Evolutionary conservation across 2,329 filamentous ascomycete genomes (phyloP), one percentile per base, ranked within the genome.

Genomic region (Ascochyta rabiei): DNA sequence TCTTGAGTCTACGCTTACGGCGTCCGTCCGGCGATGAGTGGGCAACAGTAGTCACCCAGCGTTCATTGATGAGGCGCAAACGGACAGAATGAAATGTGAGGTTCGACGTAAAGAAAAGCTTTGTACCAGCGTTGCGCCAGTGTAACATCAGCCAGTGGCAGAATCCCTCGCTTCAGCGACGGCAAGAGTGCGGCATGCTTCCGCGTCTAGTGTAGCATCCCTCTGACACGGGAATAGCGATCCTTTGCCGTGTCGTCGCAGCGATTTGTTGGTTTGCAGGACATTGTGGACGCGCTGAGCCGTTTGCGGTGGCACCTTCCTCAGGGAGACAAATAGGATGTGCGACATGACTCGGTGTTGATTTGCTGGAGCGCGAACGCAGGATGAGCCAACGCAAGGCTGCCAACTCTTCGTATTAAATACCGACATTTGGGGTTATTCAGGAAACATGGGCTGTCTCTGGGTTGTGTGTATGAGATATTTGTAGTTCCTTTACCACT

Each of bases 91-190:
- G 26, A 18, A 13, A 13, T 23, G 39, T 12, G 19, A 21, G 37
- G 15, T 16, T 33, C 40, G 19, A 50, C 15, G 46, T 42, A 30
- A 8, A 19, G 19, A 46, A 38, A 55, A 42, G 52, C 41, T 47
- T 55, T 18, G 46, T 46, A 19, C 30, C 45, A 28, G 52, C 46
- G 46, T 49, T 41, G 52, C 52, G 52, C 52, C 46, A 55, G 37
- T 50, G 52, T 37, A 26, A 49, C 46, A 37, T 45, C 46, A 45
- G 44, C 43, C 43, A 48, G 34, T 40, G 30, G 40, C 46, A 46
- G 41, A 43, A 55, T 55, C 52, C 52, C 46, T 55, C 42, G 35
- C 18, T 40, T 24, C 28, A 45, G 34, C 40, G 52, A 37, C 35
- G 33, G 30, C 35, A 34, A 46, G 42, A 30, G 46, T 37, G 46